phyloP scores from a whole-genome alignment of 441 rosid species.

The Melastoma candidum region DNA sequence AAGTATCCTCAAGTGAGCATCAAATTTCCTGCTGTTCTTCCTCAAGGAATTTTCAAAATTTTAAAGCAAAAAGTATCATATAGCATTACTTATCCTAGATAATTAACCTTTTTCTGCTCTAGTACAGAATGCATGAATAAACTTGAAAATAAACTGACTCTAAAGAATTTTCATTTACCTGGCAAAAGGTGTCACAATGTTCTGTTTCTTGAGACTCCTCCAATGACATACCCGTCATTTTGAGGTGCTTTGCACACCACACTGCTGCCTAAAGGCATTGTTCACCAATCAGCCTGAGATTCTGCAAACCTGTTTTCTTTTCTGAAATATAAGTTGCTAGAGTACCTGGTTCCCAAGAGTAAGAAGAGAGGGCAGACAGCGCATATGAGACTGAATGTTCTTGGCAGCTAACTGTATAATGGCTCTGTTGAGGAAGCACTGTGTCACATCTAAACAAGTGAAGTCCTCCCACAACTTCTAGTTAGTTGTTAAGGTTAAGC shows the following conservation, averaged over 20 bases:
- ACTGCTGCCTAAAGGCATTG: constrained; percentile 37
- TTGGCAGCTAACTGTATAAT: constrained; percentile 52
- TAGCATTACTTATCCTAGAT: too few relatives aligned
- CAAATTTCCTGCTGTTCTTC: too few relatives aligned
- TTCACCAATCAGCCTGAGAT: neutral
- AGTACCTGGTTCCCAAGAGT: constrained; percentile 55
- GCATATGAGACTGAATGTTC: constrained; percentile 34
- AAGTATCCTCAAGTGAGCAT: too few relatives aligned
- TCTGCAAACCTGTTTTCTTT: neutral
- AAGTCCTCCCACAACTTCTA: constrained; percentile 72
- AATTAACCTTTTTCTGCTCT: too few relatives aligned
- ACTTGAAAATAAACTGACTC: neutral
- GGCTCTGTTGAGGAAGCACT: constrained; percentile 63
- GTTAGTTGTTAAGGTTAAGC: constrained; percentile 35
- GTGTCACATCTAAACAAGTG: constrained; percentile 83
- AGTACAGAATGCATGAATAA: too few relatives aligned
- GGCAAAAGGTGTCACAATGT: constrained; percentile 52
- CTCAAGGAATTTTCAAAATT: too few relatives aligned
- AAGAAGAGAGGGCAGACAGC: constrained; percentile 34
- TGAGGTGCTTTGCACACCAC: constrained; percentile 88
- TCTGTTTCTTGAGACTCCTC: constrained; percentile 88
- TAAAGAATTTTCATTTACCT: constrained; percentile 28
- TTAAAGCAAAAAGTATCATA: too few relatives aligned
- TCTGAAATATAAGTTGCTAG: constrained; percentile 1
- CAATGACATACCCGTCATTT: constrained; percentile 70